A percentile compares a stretch with the other conserved stretches of the same genome.
phyloP scores from a whole-genome alignment of 768 basidiomycete genomes.

The Mycena belliarum region DNA sequence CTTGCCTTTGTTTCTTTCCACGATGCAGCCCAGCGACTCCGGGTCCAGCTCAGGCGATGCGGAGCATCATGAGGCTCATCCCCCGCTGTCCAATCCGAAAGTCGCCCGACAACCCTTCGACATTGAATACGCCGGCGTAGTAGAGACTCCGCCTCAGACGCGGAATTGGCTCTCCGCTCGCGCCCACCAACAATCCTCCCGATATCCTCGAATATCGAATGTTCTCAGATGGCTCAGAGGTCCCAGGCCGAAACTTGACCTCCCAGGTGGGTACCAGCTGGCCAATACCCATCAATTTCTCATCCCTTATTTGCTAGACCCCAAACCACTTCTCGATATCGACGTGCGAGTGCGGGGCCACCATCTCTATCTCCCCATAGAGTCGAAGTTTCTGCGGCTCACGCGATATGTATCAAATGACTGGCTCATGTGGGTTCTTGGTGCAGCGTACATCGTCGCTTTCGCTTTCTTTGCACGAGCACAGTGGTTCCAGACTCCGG shows the following conservation, averaged over 20 bases:
- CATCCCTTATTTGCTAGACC: slow-evolving; percentile 39
- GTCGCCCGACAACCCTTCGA: slow-evolving; percentile 9
- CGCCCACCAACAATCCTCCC: slow-evolving; percentile 20
- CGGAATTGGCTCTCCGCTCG: slow-evolving; percentile 24
- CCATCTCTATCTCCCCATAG: slow-evolving; percentile 48
- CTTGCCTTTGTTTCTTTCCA: background rate
- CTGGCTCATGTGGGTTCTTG: slow-evolving; percentile 58
- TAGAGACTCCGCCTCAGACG: slow-evolving; percentile 1
- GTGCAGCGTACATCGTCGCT: slow-evolving; percentile 64
- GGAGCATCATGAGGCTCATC: background rate
- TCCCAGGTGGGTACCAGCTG: slow-evolving; percentile 41
- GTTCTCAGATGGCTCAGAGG: slow-evolving; percentile 50
- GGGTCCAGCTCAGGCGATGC: slow-evolving; percentile 10
- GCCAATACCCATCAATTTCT: background rate
- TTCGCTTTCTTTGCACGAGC: slow-evolving; percentile 73
- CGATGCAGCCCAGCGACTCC: slow-evolving; percentile 14
- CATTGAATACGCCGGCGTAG: slow-evolving; percentile 9
- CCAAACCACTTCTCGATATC: slow-evolving; percentile 55
- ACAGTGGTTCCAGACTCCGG: slow-evolving; percentile 70
- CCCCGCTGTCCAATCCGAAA: slow-evolving; percentile 2
- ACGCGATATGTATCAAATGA: slow-evolving; percentile 54
- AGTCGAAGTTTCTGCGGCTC: slow-evolving; percentile 50
- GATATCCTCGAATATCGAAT: slow-evolving; percentile 21
- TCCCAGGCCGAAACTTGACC: slow-evolving; percentile 57
- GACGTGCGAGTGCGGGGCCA: slow-evolving; percentile 39